Conservation (phyloP, 2,329 filamentous ascomycete species). For the Paecilomyces sp. region DNA sequence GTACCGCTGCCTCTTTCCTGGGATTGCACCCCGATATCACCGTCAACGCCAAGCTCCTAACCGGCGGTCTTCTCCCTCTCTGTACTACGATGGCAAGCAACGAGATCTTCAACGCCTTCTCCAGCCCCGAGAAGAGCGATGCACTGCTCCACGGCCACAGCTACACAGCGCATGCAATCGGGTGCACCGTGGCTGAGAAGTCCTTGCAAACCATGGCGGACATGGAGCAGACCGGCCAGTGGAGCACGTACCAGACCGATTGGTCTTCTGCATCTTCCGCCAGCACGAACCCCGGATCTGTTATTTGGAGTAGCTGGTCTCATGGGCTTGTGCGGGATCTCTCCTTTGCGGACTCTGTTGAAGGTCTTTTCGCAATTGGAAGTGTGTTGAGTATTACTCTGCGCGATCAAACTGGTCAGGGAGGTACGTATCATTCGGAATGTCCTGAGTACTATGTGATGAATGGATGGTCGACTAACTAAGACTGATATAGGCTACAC, state of each 20-base stretch:
- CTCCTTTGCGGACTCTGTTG: slow-evolving; percentile 51
- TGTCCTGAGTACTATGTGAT: too few species aligned
- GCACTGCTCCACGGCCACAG: slow-evolving; percentile 78
- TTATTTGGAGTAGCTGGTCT: slow-evolving; percentile 66
- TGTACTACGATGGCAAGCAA: slow-evolving; percentile 70
- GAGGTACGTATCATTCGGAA: slow-evolving; percentile 24
- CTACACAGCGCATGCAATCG: slow-evolving; percentile 77
- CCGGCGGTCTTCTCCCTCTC: slow-evolving; percentile 70
- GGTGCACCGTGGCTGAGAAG: slow-evolving; percentile 69
- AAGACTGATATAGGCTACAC: slow-evolving; percentile 42
- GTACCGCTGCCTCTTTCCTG: slow-evolving; percentile 64
- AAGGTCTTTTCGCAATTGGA: slow-evolving; percentile 65
- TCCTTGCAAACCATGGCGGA: slow-evolving; percentile 53
- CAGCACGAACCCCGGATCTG: slow-evolving; percentile 1
- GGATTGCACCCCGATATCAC: slow-evolving; percentile 64
- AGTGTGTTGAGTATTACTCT: slow-evolving; percentile 64
- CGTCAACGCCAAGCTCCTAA: slow-evolving; percentile 77
- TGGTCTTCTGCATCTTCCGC: slow-evolving; percentile 32
- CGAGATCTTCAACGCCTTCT: slow-evolving; percentile 64
- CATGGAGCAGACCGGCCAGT: slow-evolving; percentile 51
- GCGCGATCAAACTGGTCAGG: slow-evolving; percentile 38
- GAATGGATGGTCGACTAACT: neutral
- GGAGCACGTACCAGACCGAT: slow-evolving; percentile 48
- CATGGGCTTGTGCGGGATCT: slow-evolving; percentile 51
- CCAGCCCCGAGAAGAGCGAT: slow-evolving; percentile 66